Percentiles rank a stretch among this genome's conserved stretches.
Conservation (phyloP, 2,329 filamentous ascomycete genomes). For the Lizonia empirigonia region DNA sequence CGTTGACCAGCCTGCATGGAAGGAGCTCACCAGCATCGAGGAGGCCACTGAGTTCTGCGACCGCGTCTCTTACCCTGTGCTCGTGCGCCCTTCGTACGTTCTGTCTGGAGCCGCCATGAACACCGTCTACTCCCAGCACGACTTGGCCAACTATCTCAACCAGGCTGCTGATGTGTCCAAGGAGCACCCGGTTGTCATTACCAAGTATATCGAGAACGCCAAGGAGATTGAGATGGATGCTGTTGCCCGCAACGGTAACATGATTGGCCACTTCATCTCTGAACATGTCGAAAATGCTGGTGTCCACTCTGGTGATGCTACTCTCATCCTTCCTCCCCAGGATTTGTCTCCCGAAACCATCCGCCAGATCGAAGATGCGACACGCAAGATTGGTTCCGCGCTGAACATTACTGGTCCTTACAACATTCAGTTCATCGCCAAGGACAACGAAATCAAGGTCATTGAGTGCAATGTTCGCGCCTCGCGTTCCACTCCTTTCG, state of each 20-base stretch:
- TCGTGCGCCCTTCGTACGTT: slow-evolving; percentile 95
- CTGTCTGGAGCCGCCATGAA: slow-evolving; percentile 98
- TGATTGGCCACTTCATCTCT: slow-evolving; percentile 95
- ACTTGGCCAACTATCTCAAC: slow-evolving; percentile 83
- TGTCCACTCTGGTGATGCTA: slow-evolving; percentile 97
- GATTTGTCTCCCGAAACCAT: slow-evolving; percentile 91
- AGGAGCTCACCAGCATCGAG: slow-evolving; percentile 92
- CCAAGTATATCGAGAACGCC: slow-evolving; percentile 98
- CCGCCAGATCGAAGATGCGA: slow-evolving; percentile 88
- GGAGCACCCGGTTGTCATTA: slow-evolving; percentile 97
- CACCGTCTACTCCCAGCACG: slow-evolving; percentile 95
- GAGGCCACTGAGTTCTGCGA: slow-evolving; percentile 88
- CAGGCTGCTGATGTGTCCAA: slow-evolving; percentile 93
- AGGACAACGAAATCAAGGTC: slow-evolving; percentile 99
- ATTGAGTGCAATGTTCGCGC: slow-evolving; percentile 99
- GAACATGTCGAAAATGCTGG: slow-evolving; percentile 99
- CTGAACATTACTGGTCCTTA: slow-evolving; percentile 95
- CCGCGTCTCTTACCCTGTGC: slow-evolving; percentile 87
- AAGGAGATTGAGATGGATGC: slow-evolving; percentile 99
- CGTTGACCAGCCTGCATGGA: slow-evolving; percentile 97
- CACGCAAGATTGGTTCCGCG: slow-evolving; percentile 90
- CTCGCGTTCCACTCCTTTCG: slow-evolving; percentile 95
- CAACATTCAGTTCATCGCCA: slow-evolving; percentile 99
- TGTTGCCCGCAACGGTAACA: slow-evolving; percentile 84
- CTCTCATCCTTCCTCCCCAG: slow-evolving; percentile 90